phyloP scores from a whole-genome alignment of 2,329 filamentous ascomycete genomes.

The Fusarium incarnatum region DNA sequence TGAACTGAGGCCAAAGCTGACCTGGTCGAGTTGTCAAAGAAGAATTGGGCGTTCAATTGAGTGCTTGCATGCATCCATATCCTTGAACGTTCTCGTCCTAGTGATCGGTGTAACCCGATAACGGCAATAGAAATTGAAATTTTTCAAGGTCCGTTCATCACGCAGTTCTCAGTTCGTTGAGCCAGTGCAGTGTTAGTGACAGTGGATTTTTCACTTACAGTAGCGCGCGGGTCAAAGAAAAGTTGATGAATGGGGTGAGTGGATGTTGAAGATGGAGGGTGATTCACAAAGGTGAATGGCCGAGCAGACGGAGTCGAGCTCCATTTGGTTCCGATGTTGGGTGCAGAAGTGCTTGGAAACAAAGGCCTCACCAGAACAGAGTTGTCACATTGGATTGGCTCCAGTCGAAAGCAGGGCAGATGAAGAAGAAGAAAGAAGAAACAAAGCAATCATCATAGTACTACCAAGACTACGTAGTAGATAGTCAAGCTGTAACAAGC shows the following conservation, averaged over 20 bases:
- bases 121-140: constrained; percentile 19
- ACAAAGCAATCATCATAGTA: constrained; percentile 15
- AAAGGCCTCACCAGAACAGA: constrained; percentile 35
- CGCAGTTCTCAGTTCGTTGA: constrained; percentile 6
- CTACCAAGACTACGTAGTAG: not conserved
- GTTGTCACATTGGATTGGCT: constrained; percentile 2
- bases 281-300: constrained; percentile 32
- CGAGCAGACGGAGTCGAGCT: constrained; percentile 6
- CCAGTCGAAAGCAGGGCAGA: constrained; percentile 13
- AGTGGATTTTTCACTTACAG: constrained; percentile 1
- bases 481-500: constrained; percentile 7
- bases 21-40: constrained; percentile 27
- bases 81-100: constrained; percentile 13
- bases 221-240: constrained; percentile 42
- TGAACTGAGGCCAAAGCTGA: constrained; percentile 24
- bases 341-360: constrained; percentile 18
- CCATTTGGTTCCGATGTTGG: constrained; percentile 7
- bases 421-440: constrained; percentile 15
- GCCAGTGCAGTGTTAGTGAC: constrained; percentile 1
- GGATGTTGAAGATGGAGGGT: constrained; percentile 30
- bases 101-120: constrained; percentile 32
- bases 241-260: constrained; percentile 31
- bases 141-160: constrained; percentile 20
- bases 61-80: constrained; percentile 37
- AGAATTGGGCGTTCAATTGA: constrained; percentile 32